Conservation (phyloP, 345 rosid species). For the Bretschneidera sinensis region DNA sequence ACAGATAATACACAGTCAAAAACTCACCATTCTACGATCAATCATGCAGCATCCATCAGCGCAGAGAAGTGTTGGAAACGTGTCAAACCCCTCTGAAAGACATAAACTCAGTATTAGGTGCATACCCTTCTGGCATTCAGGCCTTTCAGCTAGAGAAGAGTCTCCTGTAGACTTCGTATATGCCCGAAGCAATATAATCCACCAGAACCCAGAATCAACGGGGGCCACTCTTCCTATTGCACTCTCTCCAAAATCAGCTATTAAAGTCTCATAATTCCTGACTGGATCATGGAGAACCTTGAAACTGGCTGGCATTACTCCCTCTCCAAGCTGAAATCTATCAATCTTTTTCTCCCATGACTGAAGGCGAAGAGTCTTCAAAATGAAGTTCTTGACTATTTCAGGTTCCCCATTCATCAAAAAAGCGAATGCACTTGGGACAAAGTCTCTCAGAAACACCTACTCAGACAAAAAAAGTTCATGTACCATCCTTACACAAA, state of each 20-base stretch:
- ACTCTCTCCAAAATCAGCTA: slow-evolving; percentile 96
- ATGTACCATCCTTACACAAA: neutral
- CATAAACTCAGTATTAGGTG: slow-evolving; percentile 84
- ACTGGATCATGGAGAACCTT: slow-evolving; percentile 91
- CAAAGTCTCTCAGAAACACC: slow-evolving; percentile 95
- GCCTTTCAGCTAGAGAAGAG: slow-evolving; percentile 70
- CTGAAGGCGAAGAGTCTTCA: slow-evolving; percentile 91
- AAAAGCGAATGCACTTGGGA: slow-evolving; percentile 89
- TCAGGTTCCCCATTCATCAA: slow-evolving; percentile 85
- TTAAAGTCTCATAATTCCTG: slow-evolving; percentile 67
- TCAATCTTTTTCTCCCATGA: slow-evolving; percentile 99
- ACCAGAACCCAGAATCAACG: slow-evolving; percentile 97
- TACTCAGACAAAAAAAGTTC: slow-evolving; percentile 17
- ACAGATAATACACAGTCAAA: neutral
- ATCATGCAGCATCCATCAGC: slow-evolving; percentile 99
- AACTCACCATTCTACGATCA: slow-evolving; percentile 95
- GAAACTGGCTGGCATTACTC: slow-evolving; percentile 99
- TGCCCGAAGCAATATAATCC: slow-evolving; percentile 90
- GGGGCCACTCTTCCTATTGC: slow-evolving; percentile 99
- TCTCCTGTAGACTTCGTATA: slow-evolving; percentile 93
- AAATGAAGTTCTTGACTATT: slow-evolving; percentile 75
- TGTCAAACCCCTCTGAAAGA: slow-evolving; percentile 91
- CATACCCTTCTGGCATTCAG: slow-evolving; percentile 98
- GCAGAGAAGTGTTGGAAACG: slow-evolving; percentile 94
- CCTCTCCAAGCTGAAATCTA: slow-evolving; percentile 92